Conservation (phyloP, 495 filamentous ascomycete genomes). For the Penicillium egyptiacum region DNA sequence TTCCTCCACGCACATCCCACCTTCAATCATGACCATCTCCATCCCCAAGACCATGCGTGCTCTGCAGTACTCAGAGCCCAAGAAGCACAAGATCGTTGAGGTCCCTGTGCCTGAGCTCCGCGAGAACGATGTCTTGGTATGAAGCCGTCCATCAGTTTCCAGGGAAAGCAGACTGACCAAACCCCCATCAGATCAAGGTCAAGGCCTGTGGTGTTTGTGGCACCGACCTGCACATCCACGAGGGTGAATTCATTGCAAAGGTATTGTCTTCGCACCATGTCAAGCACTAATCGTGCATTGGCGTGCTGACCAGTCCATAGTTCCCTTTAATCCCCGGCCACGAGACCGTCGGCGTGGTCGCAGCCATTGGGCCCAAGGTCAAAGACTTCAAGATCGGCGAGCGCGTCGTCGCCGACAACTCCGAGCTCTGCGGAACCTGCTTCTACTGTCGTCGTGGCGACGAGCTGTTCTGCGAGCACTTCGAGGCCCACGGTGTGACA, state of each 20-base stretch:
- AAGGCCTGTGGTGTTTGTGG: constrained; percentile 72
- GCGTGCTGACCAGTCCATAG: constrained; percentile 22
- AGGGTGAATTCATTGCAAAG: constrained; percentile 62
- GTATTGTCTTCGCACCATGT: constrained; percentile 28
- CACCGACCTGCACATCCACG: constrained; percentile 66
- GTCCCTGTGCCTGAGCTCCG: constrained; percentile 60
- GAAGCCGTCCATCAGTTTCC: not conserved
- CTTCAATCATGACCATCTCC: constrained; percentile 21
- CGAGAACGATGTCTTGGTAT: constrained; percentile 58
- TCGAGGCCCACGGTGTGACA: constrained; percentile 63
- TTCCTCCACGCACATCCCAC: not conserved
- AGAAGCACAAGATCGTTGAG: constrained; percentile 57
- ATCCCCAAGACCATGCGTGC: constrained; percentile 62
- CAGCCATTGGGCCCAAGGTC: constrained; percentile 56
- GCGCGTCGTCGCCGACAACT: constrained; percentile 57
- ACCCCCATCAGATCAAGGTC: constrained; percentile 40
- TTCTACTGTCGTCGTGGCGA: constrained; percentile 73
- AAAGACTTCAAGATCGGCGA: constrained; percentile 65
- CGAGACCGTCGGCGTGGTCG: constrained; percentile 54
- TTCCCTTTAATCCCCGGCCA: constrained; percentile 59
- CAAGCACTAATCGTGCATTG: not conserved
- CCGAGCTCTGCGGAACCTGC: constrained; percentile 68
- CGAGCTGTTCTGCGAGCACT: constrained; percentile 68
- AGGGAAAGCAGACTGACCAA: not conserved
- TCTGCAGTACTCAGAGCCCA: constrained; percentile 62